A percentile compares a stretch with the other conserved stretches of the same genome.
phyloP scores from a whole-genome alignment of 306 rosid species.

The Delonix regia region DNA sequence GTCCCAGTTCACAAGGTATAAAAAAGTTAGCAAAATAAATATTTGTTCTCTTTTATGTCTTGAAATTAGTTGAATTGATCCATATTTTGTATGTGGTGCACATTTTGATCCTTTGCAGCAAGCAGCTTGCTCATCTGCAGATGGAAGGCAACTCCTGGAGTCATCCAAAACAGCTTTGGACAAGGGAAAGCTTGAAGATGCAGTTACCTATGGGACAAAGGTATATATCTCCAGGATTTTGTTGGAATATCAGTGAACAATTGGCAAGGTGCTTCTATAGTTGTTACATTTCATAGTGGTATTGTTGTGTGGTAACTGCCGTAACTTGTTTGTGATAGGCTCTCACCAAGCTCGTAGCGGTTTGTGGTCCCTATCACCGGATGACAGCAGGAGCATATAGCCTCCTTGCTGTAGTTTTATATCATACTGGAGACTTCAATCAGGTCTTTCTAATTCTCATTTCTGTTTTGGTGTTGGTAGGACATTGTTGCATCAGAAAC shows the following conservation, averaged over 20 bases:
- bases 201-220: conserved; percentile 93
- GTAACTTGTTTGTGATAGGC: conserved; percentile 64
- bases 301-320: conserved; percentile 29
- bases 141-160: conserved; percentile 96
- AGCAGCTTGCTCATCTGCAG: conserved; percentile 99
- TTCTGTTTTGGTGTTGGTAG: conserved; percentile 42
- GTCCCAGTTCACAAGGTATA: conserved; percentile 95
- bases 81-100: conserved; percentile 36
- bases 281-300: conserved; percentile 29
- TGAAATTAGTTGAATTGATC: conserved; percentile 18
- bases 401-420: conserved; percentile 97
- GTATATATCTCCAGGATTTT: conserved; percentile 46
- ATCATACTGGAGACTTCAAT: conserved; percentile 99
- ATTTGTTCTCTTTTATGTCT: conserved; percentile 21
- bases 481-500: conserved; percentile 26
- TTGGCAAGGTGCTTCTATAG: conserved; percentile 8
- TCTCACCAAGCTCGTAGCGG: conserved; percentile 93
- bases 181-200: conserved; percentile 99
- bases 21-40: conserved; percentile 33
- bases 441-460: conserved; percentile 61
- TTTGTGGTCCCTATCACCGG: conserved; percentile 98
- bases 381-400: conserved; percentile 99
- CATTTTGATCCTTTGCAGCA: conserved; percentile 67
- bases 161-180: conserved; percentile 98
- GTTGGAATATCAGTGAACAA: conserved; percentile 23